A percentile compares a stretch with the other conserved stretches of the same genome.
phyloP scores from a whole-genome alignment of 2,329 filamentous ascomycete genomes.

The Zymoseptoria crescenta region DNA sequence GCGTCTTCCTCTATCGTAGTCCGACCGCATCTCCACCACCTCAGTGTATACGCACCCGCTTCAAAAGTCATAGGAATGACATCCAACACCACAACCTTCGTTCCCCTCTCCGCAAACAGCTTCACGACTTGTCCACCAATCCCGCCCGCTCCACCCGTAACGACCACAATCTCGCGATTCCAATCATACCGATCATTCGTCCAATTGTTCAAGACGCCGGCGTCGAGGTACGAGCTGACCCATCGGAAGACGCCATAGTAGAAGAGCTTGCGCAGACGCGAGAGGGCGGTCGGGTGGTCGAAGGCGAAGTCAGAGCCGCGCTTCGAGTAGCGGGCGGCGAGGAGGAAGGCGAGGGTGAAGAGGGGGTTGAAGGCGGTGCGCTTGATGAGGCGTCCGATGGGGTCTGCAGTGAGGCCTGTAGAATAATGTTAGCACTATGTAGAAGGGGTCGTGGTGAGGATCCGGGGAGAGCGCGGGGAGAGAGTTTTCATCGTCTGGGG shows the following conservation, averaged over 20 bases:
- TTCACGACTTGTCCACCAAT: slow-evolving; percentile 62
- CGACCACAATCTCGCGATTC: slow-evolving; percentile 62
- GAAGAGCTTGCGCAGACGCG: slow-evolving; percentile 42
- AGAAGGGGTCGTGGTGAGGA: neutral
- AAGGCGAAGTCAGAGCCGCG: slow-evolving; percentile 48
- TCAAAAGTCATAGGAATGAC: slow-evolving; percentile 54
- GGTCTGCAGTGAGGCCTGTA: slow-evolving; percentile 48
- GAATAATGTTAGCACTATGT: neutral
- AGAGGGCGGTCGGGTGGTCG: slow-evolving; percentile 44
- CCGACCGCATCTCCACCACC: neutral
- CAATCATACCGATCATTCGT: slow-evolving; percentile 53
- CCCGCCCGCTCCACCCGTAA: slow-evolving; percentile 64
- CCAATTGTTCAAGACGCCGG: slow-evolving; percentile 45
- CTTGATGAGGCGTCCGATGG: slow-evolving; percentile 50
- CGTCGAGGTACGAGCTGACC: slow-evolving; percentile 46
- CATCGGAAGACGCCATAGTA: slow-evolving; percentile 43
- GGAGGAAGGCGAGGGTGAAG: slow-evolving; percentile 55
- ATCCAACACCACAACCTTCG: slow-evolving; percentile 66
- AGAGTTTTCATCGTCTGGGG: too few species aligned
- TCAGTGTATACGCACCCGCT: slow-evolving; percentile 8
- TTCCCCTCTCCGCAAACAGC: slow-evolving; percentile 54
- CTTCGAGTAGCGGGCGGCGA: slow-evolving; percentile 57
- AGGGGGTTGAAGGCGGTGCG: slow-evolving; percentile 57
- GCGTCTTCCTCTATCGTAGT: neutral
- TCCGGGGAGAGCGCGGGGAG: neutral